Base-by-base conservation (phyloP, 176 grass and related monocot species). In the Ensete glaucum region DNA sequence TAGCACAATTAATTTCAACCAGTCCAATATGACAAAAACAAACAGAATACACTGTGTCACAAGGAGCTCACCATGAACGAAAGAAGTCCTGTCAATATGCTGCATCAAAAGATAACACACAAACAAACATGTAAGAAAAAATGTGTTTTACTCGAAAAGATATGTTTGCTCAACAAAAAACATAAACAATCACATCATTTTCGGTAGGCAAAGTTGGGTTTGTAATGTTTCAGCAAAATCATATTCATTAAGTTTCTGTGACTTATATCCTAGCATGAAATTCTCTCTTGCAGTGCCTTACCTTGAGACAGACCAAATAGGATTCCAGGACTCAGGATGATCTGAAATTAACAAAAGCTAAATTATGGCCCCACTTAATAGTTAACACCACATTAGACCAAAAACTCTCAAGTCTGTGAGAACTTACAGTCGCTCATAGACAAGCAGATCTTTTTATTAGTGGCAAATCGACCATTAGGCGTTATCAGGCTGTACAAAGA, bases 401-500 rank as follows among this genome's bases (percentile, higher is more conserved):
- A 50, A 0, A 51, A 52, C 13, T 53, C 64, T 64, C 69, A 52
- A 14, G 4, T 76, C 23, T 57, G 8, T 11, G 9, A 50, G n/a
- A 49, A 77, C 75, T 77, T 77, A 77, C 75, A 77, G 43, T 77
- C 75, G 53, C 75, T 77, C 60, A 77, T 77, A 6, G 75, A 77
- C 60, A 77, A 65, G 22, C 75, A 77, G 19, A 77, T 77, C 75
- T 77, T 77, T 12, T 64, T 77, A 24, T 77, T 60, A 52, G 75
- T 60, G 19, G 75, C 60, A 52, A 77, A 77, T 52, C 75, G 75
- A 17, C 75, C 75, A 77, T 77, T 77, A 20, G 75, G 75, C 16
- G 75, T 77, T 15, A 77, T 53, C 75, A 77, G 19, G 58, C 75
- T 77, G 58, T 52, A 25, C 20, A 50, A 64, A 50, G 19, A 15